These are phyloP conservation scores for Colletotrichum graminicola DNA, from an alignment of 2,329 filamentous ascomycete genomes.

Conservation along the genomic window DNA sequence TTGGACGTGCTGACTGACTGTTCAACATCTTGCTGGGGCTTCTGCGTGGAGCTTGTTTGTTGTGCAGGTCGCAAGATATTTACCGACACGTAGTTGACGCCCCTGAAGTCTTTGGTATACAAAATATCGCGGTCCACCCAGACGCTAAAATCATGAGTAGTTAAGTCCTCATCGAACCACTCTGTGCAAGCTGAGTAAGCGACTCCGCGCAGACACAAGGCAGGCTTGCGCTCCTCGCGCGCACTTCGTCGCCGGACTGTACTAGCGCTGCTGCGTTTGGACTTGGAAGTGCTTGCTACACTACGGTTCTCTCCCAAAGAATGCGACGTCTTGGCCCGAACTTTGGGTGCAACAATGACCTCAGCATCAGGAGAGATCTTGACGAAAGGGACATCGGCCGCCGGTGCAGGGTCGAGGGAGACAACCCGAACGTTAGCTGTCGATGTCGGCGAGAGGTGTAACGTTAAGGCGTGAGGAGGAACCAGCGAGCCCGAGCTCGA, in stretches of 20 bases:
- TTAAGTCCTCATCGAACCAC: constrained; percentile 80
- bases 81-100: constrained; percentile 81
- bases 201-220: constrained; percentile 84
- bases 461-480: constrained; percentile 81
- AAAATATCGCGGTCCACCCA: constrained; percentile 89
- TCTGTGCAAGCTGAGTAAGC: constrained; percentile 77
- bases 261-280: constrained; percentile 79
- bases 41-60: constrained; percentile 57
- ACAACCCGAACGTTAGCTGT: constrained; percentile 92
- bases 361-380: constrained; percentile 96
- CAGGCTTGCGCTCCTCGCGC: constrained; percentile 75
- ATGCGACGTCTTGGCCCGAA: constrained; percentile 76
- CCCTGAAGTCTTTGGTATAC: constrained; percentile 77
- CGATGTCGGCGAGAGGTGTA: constrained; percentile 95
- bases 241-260: constrained; percentile 68
- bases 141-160: constrained; percentile 73
- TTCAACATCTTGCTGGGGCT: constrained; percentile 76
- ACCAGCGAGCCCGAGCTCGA: constrained; percentile 63
- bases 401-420: constrained; percentile 80
- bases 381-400: constrained; percentile 80
- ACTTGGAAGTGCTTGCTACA: constrained; percentile 82
- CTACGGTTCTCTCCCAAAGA: constrained; percentile 81
- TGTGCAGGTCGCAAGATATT: constrained; percentile 38
- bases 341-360: constrained; percentile 96
- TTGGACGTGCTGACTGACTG: constrained; percentile 63